phyloP scores from a whole-genome alignment of 163 green algal genomes.

The Scenedesmus sp. region DNA sequence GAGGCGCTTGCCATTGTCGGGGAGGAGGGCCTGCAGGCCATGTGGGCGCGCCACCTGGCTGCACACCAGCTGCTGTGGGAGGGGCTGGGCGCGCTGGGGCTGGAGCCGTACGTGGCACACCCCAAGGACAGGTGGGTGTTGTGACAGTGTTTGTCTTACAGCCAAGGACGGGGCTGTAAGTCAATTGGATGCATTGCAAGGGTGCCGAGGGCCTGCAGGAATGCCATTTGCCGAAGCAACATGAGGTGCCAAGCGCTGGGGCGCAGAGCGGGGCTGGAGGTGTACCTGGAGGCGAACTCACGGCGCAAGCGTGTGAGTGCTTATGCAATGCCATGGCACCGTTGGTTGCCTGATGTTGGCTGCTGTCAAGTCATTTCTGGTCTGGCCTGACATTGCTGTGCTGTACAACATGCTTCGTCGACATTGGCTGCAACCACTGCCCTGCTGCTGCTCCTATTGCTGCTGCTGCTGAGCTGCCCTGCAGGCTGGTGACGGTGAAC shows the following conservation, averaged over 20 bases:
- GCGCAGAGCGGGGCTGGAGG: too few species aligned
- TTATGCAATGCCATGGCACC: too few species aligned
- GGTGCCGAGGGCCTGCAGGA: too few species aligned
- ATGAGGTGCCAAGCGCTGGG: too few species aligned
- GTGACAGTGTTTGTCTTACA: not conserved
- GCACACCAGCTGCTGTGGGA: constrained; percentile 84
- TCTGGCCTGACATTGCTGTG: not conserved
- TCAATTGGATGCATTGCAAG: too few species aligned
- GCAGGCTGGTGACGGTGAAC: constrained; percentile 89
- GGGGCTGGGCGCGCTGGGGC: constrained; percentile 86
- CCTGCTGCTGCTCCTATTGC: not conserved
- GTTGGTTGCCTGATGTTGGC: too few species aligned
- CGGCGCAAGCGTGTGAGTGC: too few species aligned
- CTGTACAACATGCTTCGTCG: not conserved
- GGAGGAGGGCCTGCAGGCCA: constrained; percentile 83
- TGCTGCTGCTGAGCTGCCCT: not conserved
- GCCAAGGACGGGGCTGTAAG: too few species aligned
- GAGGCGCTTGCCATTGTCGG: constrained; percentile 92
- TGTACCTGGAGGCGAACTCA: too few species aligned
- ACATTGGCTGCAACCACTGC: not conserved
- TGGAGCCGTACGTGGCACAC: constrained; percentile 89
- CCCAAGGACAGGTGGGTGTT: constrained; percentile 31
- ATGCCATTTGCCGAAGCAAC: too few species aligned
- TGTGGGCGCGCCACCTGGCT: constrained; percentile 78
- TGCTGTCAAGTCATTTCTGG: not conserved